phyloP scores from a whole-genome alignment of 2,329 filamentous ascomycete genomes.

The Proliferodiscus dingleyae region DNA sequence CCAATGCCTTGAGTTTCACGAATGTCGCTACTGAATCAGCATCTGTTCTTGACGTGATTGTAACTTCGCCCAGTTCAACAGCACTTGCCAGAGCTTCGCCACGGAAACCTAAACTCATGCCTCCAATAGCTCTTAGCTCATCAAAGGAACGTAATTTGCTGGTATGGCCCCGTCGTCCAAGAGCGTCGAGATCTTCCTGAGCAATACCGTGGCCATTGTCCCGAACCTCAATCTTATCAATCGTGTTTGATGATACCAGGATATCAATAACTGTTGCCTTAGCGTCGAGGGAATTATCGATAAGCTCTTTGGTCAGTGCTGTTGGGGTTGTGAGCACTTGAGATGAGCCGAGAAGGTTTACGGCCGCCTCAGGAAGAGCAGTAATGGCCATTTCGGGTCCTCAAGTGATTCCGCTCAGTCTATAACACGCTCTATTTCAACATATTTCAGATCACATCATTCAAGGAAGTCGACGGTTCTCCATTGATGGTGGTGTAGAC shows the following conservation, averaged over 20 bases:
- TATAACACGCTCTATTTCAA: neutral
- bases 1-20: slow-evolving; percentile 39
- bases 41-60: slow-evolving; percentile 58
- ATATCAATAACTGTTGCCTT: slow-evolving; percentile 62
- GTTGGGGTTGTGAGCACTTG: slow-evolving; percentile 55
- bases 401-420: neutral
- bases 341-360: slow-evolving; percentile 55
- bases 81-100: slow-evolving; percentile 68
- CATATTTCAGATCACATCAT: too few species aligned
- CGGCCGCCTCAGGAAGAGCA: slow-evolving; percentile 43
- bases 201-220: slow-evolving; percentile 72
- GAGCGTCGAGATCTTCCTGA: slow-evolving; percentile 52
- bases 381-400: slow-evolving; percentile 35
- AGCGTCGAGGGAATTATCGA: slow-evolving; percentile 74
- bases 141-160: slow-evolving; percentile 66
- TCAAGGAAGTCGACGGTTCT: too few species aligned
- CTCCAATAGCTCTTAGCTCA: slow-evolving; percentile 53
- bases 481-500: too few species aligned
- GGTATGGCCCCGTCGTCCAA: slow-evolving; percentile 66
- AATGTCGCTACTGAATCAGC: slow-evolving; percentile 53
- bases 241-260: slow-evolving; percentile 57
- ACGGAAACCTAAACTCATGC: slow-evolving; percentile 66
- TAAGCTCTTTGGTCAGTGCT: slow-evolving; percentile 67
- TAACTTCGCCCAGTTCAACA: slow-evolving; percentile 54
- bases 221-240: slow-evolving; percentile 64